These are phyloP conservation scores for Eucalyptus coolabah DNA, from an alignment of 345 rosid species.

Conservation along the genomic window DNA sequence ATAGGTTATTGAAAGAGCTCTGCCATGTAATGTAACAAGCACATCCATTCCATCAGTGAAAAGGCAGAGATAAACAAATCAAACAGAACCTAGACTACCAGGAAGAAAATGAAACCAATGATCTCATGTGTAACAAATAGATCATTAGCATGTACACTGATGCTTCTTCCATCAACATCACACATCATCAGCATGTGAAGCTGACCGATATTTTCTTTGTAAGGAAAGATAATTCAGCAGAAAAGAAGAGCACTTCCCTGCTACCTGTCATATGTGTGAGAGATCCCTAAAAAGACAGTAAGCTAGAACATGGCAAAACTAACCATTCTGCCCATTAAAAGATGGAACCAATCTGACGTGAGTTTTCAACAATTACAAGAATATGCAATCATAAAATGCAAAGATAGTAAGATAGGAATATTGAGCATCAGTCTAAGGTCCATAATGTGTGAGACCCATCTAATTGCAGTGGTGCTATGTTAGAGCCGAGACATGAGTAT, in stretches of 20 bases:
- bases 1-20: constrained; percentile 29
- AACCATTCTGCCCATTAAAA: background rate
- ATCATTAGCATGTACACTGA: background rate
- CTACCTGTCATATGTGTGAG: background rate
- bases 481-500: background rate
- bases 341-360: background rate
- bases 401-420: background rate
- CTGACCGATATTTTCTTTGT: background rate
- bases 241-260: background rate
- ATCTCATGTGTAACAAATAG: background rate
- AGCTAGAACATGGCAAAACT: background rate
- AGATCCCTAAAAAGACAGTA: background rate
- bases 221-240: background rate
- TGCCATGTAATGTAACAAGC: background rate
- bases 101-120: background rate
- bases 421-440: background rate
- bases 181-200: background rate
- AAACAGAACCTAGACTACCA: background rate
- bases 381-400: background rate
- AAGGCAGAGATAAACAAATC: background rate
- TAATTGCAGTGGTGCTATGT: background rate
- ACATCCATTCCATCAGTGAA: background rate
- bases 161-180: background rate
- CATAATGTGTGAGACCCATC: background rate
- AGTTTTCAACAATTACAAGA: background rate